Evolutionary conservation across 2,329 filamentous ascomycete species (phyloP), one percentile per base, ranked within the genome.

Genomic region (Colletotrichum higginsianum): DNA sequence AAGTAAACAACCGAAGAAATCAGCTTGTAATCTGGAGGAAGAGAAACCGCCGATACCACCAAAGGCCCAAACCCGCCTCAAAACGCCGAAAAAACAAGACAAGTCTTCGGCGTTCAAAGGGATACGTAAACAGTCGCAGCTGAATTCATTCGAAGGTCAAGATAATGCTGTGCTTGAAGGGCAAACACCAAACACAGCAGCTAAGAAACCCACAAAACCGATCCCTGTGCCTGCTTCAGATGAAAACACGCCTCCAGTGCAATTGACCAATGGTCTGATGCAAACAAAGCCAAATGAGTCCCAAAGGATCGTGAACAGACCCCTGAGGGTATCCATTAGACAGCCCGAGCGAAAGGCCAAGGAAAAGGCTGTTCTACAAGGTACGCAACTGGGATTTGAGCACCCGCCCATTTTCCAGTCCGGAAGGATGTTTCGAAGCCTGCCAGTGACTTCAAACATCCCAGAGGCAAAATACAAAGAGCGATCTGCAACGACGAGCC

Each of bases 331-430:
- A 58, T 49, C 67, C 38, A 38, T 73, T 66, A 38, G 58, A 42
- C 21, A 61, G 60, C 70, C 62, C n/a, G 47, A 65, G n/a, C 76
- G 73, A 13, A 76, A 75, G 15, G 70, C 73, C 11, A 79, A 75
- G 13, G 75, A 76, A 12, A 65, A 75, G 26, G 57, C 49, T 18
- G 6, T 49, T 30, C 30, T 35, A 23, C 47, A 52, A 57, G 26
- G 38, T 1, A 9, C 35, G 1, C 49, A 46, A 5, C 8, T 16
- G 3, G 2, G 38, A 16, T 40, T 52, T 18, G 56, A 52, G n/a
- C 67, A 61, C 42, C 61, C 55, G 1, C 46, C 60, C 7, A 66
- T 57, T 7, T 66, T 57, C 18, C 42, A 66, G n/a, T 66, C 49
- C 23, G 56, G 61, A 3, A 61, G 56, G 42, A 65, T 61, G 44